Conservation (phyloP, 2,329 filamentous ascomycete species). For the Neonectria sp. region DNA sequence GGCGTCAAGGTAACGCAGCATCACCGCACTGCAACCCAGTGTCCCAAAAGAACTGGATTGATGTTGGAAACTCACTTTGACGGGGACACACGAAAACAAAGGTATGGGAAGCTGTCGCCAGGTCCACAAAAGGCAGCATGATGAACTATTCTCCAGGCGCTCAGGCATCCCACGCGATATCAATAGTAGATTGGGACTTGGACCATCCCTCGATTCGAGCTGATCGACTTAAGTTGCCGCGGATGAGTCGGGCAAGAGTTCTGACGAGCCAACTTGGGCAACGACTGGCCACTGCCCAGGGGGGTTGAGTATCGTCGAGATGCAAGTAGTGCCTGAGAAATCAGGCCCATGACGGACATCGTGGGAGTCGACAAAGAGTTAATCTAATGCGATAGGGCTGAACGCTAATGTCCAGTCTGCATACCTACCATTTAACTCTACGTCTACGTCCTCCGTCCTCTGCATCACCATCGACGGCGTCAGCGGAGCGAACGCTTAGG, state of each 20-base stretch:
- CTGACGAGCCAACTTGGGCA: constrained; percentile 8
- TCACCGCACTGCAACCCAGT: background rate
- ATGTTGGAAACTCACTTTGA: background rate
- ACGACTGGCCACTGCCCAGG: background rate
- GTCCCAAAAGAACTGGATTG: background rate
- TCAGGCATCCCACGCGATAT: too few relatives aligned
- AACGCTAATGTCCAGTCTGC: background rate
- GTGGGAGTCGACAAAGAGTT: background rate
- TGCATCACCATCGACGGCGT: background rate
- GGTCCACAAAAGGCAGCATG: too few relatives aligned
- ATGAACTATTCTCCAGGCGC: too few relatives aligned
- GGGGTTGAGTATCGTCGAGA: background rate
- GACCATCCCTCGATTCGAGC: too few relatives aligned
- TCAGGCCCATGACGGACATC: background rate
- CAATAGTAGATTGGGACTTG: too few relatives aligned
- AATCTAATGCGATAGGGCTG: constrained; percentile 1
- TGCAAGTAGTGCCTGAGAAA: background rate
- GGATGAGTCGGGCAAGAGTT: background rate
- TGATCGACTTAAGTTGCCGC: too few relatives aligned
- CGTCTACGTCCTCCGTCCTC: background rate
- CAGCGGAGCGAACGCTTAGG: background rate
- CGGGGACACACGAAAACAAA: background rate
- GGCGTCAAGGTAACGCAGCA: background rate
- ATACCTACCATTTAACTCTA: constrained; percentile 3
- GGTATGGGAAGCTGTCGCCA: background rate